Base-by-base conservation (phyloP, 1,139 yeast species). In the Nakaseomyces sp. region DNA sequence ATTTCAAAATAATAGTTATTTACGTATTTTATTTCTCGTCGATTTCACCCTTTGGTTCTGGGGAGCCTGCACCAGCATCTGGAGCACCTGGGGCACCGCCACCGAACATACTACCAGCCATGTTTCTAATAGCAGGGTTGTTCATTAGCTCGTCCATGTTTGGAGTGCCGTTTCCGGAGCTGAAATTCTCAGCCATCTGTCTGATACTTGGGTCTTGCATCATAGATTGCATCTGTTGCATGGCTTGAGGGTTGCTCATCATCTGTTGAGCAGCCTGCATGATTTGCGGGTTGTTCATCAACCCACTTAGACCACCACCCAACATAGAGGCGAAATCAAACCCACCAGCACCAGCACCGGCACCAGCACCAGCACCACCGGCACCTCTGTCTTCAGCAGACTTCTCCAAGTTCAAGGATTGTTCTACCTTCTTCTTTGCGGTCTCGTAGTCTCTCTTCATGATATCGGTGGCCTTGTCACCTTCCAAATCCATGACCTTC, bases 381-480 rank as follows among this genome's bases (percentile, higher is more conserved):
- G 28, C 9, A 13, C 18, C 28, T 18, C 13, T 17, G 10, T 57
- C 54, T 7, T 45, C 50, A 15, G 43, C 19, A 4, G 37, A 36
- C 40, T 58, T 52, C 52, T 80, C 77, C 58, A 79, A 68, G 44
- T 83, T 53, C 45, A 61, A 45, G 12, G 64, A 84, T 57, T 81
- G 88, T 56, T 81, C 85, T 29, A 84, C 87, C 63, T 89, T 79
- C 66, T 76, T 77, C 69, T 86, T 85, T 29, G 96, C 96, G 35
- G 95, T 86, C 65, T 89, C 96, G 61, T 79, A 88, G 45, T 96
- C 98, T 61, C 82, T 81, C 65, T 75, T 76, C 97, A 91, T 91
- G 22, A 94, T 91, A 37, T 84, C 95, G 15, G 91, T 79, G 46
- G 89, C 87, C 42, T 70, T 68, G 42, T 78, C 84, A 36, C 97